Base-by-base conservation (phyloP, 148 eudicot genomes). In the Arctostaphylos glauca region DNA sequence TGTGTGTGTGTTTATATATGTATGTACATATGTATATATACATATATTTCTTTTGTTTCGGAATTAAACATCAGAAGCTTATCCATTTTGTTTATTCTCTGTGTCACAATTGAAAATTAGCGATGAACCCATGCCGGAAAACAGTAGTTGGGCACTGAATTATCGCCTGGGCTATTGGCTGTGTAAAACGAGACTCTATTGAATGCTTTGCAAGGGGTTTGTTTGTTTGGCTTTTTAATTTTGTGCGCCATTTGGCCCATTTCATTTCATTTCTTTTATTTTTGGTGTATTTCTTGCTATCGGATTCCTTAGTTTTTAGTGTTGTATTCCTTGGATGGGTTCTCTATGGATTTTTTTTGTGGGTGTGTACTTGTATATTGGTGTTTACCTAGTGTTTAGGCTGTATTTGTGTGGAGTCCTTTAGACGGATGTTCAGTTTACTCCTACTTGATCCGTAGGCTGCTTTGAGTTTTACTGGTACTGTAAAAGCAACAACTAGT, bases 301-400 rank as follows among this genome's bases (percentile, higher is more conserved):
- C 14, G 31, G 67, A 46, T 21, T 47, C 23, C 31, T 38, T 76
- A 23, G 48, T 46, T 73, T 48, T 73, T 14, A 19, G 38, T 71
- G 75, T 43, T 71, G 50, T 71, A n/a, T 71, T 15, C 41, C 75
- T 71, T 71, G 75, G 47, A 71, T 71, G 75, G 74, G n/a, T 68
- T 41, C 5, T 68, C 0, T 2, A 9, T 64, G 70, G 46, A 70
- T 71, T 71, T 2, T 71, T 2, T 44, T 15, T 14, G 5, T 44
- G 19, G 16, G 15, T 70, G 74, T 38, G 8, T 43, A 12, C 2
- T 70, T 14, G 14, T 38, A 15, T 3, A 2, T 71, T 41, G 12
- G 21, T 73, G 12, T 73, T 15, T 43, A 5, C 5, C 49, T 10
- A 66, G 44, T 66, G 43, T 64, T 64, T 64, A 10, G 70, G 38